Evolutionary conservation across 2,329 filamentous ascomycete species (phyloP).

Genomic region (Penicillium verrucosum): DNA sequence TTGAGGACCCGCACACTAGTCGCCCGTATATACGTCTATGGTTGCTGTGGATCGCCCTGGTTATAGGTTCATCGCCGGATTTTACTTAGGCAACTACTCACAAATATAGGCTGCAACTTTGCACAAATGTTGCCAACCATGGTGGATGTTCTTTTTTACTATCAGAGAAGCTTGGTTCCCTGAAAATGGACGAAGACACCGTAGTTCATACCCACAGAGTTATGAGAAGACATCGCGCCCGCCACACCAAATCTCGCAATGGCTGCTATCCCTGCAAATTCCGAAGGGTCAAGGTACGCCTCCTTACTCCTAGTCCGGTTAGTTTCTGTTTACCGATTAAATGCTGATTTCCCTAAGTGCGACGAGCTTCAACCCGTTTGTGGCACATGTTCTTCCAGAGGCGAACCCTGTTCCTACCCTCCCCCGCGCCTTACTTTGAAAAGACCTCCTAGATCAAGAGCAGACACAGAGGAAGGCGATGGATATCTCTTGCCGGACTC

Average conservation of each 20-base stretch:
- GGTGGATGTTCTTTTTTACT: background rate
- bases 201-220: background rate
- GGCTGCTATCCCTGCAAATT: background rate
- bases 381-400: background rate
- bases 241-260: background rate
- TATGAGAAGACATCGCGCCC: background rate
- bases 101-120: background rate
- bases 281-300: background rate
- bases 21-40: background rate
- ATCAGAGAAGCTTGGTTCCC: background rate
- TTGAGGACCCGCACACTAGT: too few relatives aligned
- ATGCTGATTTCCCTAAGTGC: background rate
- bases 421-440: background rate
- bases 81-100: background rate
- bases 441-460: background rate
- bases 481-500: background rate
- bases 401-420: background rate
- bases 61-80: too few relatives aligned
- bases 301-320: background rate
- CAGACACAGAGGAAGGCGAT: background rate
- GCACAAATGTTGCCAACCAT: background rate
- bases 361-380: background rate
- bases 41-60: background rate
- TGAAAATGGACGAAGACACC: background rate
- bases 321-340: background rate